Conservation (phyloP, 495 filamentous ascomycete species). For the Chaetomium fimeti region DNA sequence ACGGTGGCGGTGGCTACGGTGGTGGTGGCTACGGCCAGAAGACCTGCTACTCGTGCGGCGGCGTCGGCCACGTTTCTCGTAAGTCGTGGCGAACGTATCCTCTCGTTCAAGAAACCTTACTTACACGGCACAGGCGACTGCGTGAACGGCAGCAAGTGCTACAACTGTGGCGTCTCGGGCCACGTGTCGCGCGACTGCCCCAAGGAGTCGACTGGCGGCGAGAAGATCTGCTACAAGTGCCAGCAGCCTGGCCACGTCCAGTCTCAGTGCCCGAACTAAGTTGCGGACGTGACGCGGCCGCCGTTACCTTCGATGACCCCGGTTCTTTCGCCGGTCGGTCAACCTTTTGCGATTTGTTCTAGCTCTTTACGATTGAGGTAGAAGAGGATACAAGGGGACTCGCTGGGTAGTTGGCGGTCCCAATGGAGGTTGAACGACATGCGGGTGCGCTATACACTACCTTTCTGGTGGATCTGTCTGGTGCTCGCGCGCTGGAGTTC, state of each 20-base stretch:
- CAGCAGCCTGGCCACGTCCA: constrained; percentile 97
- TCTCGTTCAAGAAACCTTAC: constrained; percentile 8
- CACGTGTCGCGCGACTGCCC: constrained; percentile 95
- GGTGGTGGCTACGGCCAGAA: constrained; percentile 58
- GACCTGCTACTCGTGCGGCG: constrained; percentile 81
- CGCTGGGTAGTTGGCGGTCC: constrained; percentile 18
- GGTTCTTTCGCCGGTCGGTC: constrained; percentile 27
- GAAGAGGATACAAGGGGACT: constrained; percentile 28
- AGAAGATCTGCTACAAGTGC: constrained; percentile 99
- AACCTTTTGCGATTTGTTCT: constrained; percentile 27
- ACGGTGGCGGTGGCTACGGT: constrained; percentile 41
- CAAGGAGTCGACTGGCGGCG: constrained; percentile 72
- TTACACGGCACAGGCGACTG: constrained; percentile 62
- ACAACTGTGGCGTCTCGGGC: constrained; percentile 96
- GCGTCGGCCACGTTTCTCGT: constrained; percentile 94
- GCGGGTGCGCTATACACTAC: constrained; percentile 32
- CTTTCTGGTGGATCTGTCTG: constrained; percentile 35
- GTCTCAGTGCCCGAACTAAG: constrained; percentile 72
- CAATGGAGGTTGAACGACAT: constrained; percentile 31
- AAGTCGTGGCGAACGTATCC: constrained; percentile 26
- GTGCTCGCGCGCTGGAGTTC: constrained; percentile 30
- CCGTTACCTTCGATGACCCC: constrained; percentile 23
- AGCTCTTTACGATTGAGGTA: constrained; percentile 26
- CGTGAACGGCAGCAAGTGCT: constrained; percentile 98
- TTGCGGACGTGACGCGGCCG: constrained; percentile 21